A percentile compares a stretch with the other conserved stretches of the same genome.
Evolutionary conservation across 805 yeast species (phyloP).

Genomic region (Ogataea naganishii): DNA sequence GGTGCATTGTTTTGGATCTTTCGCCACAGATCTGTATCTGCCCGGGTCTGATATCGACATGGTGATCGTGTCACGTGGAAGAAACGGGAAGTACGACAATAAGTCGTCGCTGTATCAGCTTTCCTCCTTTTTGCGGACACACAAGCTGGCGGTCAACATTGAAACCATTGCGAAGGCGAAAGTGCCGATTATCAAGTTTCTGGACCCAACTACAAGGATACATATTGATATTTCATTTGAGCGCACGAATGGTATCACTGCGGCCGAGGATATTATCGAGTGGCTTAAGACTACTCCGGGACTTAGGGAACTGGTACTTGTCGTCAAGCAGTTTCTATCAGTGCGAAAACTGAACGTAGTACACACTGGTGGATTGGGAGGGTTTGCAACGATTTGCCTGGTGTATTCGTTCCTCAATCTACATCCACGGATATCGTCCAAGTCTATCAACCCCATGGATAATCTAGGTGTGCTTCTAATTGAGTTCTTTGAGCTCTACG

Average conservation of each 20-base stretch:
- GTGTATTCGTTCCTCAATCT: slow-evolving; percentile 68
- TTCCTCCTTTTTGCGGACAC: slow-evolving; percentile 56
- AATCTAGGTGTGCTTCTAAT: slow-evolving; percentile 81
- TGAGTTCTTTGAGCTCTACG: slow-evolving; percentile 89
- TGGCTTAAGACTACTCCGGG: slow-evolving; percentile 78
- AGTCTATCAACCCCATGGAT: slow-evolving; percentile 55
- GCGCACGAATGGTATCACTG: slow-evolving; percentile 70
- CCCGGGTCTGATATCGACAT: slow-evolving; percentile 96
- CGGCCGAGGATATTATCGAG: slow-evolving; percentile 65
- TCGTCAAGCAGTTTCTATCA: slow-evolving; percentile 77
- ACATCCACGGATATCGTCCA: slow-evolving; percentile 70
- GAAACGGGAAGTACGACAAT: slow-evolving; percentile 46
- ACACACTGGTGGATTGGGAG: slow-evolving; percentile 91
- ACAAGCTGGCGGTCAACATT: slow-evolving; percentile 57
- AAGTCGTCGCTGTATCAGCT: slow-evolving; percentile 64
- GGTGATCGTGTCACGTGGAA: slow-evolving; percentile 58
- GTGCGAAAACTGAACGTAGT: slow-evolving; percentile 77
- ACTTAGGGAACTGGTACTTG: slow-evolving; percentile 68
- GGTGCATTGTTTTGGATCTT: slow-evolving; percentile 85
- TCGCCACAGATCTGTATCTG: slow-evolving; percentile 83
- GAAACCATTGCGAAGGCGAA: slow-evolving; percentile 86
- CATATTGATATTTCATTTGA: slow-evolving; percentile 90
- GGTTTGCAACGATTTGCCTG: slow-evolving; percentile 84
- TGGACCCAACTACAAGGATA: slow-evolving; percentile 60
- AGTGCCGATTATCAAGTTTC: slow-evolving; percentile 90